Percentiles rank a stretch among this genome's conserved stretches.
These are phyloP conservation scores for Rossbeevera mucosa DNA, from an alignment of 768 basidiomycete genomes.

Conservation along the genomic window DNA sequence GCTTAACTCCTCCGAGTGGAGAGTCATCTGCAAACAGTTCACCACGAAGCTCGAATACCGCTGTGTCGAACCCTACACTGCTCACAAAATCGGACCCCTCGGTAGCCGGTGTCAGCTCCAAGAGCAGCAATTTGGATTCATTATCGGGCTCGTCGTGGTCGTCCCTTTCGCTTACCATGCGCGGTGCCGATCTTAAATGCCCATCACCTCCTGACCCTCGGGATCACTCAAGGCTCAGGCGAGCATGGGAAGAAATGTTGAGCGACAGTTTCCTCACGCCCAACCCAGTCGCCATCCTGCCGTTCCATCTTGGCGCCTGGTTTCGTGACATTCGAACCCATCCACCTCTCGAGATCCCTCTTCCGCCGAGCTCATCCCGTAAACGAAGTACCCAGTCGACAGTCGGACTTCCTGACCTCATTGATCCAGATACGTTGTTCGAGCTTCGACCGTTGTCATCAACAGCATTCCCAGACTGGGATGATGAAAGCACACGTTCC, in stretches of 20 bases:
- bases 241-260: conserved; percentile 68
- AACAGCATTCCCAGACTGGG: conserved; percentile 20
- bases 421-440: conserved; percentile 31
- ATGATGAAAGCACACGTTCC: conserved; percentile 22
- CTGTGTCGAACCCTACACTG: conserved; percentile 15
- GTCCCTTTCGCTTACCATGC: conserved; percentile 19
- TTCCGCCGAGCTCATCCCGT: conserved; percentile 48
- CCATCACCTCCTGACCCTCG: conserved; percentile 41
- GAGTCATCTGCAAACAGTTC: conserved; percentile 23
- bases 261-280: conserved; percentile 50
- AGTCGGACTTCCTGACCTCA: conserved; percentile 15
- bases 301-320: conserved; percentile 58
- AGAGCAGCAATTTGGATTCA: conserved; percentile 9
- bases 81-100: conserved; percentile 25
- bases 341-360: conserved; percentile 44
- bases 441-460: conserved; percentile 28
- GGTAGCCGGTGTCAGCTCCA: conserved; percentile 12
- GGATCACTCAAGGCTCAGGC: conserved; percentile 58
- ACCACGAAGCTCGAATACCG: conserved; percentile 27
- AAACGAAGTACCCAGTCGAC: conserved; percentile 17
- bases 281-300: conserved; percentile 54
- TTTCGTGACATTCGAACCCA: conserved; percentile 52
- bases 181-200: conserved; percentile 7
- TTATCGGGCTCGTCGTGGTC: conserved; percentile 17
- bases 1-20: conserved; percentile 1